A percentile compares a stretch with the other conserved stretches of the same genome.
Conservation (phyloP, 2,329 filamentous ascomycete genomes). For the Dothideomycetidae sp. region DNA sequence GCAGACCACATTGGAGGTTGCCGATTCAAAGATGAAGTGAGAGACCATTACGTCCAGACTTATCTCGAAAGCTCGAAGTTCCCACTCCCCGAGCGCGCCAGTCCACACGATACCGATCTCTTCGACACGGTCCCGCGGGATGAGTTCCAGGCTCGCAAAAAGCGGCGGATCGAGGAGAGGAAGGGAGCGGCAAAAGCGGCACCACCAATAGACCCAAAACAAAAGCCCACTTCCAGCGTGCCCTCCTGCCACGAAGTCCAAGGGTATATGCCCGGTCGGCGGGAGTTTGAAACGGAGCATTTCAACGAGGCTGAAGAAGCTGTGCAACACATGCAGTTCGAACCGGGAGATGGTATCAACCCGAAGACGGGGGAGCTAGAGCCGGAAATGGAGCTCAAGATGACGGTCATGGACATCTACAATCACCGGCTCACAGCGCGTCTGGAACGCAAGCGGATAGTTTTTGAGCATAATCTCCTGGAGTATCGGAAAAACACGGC, state of each 20-base stretch:
- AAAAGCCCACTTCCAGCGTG: slow-evolving; percentile 89
- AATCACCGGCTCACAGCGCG: slow-evolving; percentile 81
- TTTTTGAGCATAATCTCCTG: slow-evolving; percentile 86
- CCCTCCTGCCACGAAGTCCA: slow-evolving; percentile 96
- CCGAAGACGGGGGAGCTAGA: slow-evolving; percentile 72
- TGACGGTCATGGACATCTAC: slow-evolving; percentile 97
- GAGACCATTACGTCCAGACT: slow-evolving; percentile 80
- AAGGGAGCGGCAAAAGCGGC: slow-evolving; percentile 78
- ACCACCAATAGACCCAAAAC: slow-evolving; percentile 72
- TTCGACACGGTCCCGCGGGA: slow-evolving; percentile 73
- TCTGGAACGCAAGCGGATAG: slow-evolving; percentile 87
- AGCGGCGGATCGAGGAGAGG: slow-evolving; percentile 79
- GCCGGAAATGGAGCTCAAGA: slow-evolving; percentile 91
- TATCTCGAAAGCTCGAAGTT: slow-evolving; percentile 76
- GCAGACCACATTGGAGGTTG: slow-evolving; percentile 96
- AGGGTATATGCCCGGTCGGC: slow-evolving; percentile 92
- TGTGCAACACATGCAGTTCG: slow-evolving; percentile 96
- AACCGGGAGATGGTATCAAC: slow-evolving; percentile 87
- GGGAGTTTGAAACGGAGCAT: slow-evolving; percentile 96
- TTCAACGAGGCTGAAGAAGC: slow-evolving; percentile 97
- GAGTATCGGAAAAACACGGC: slow-evolving; percentile 88
- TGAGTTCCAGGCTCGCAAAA: slow-evolving; percentile 86
- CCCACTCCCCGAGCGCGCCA: slow-evolving; percentile 73
- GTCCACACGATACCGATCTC: slow-evolving; percentile 64
- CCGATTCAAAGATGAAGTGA: slow-evolving; percentile 84